Evolutionary conservation across 2,329 filamentous ascomycete genomes (phyloP).

Genomic region (Trichoderma sp.): DNA sequence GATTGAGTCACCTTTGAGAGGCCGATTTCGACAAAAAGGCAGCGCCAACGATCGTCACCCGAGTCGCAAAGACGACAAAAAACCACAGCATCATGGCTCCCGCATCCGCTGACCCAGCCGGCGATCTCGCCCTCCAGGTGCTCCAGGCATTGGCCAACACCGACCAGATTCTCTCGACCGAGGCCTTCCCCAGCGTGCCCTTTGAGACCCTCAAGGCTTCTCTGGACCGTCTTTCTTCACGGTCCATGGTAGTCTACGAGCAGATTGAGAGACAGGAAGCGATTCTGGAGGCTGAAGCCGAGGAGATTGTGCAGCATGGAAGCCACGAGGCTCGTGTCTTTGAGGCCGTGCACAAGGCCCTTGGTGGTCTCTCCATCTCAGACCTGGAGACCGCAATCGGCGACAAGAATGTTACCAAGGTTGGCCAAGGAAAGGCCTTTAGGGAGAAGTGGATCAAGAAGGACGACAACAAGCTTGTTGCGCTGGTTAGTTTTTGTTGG

Average conservation of each 20-base stretch:
- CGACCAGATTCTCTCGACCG: conserved; percentile 64
- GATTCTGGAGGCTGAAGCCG: conserved; percentile 69
- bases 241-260: conserved; percentile 84
- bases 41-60: conserved; percentile 2
- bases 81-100: conserved; percentile 17
- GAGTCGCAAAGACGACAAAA: not conserved
- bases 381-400: conserved; percentile 69
- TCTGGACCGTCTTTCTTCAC: conserved; percentile 78
- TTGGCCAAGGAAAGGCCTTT: conserved; percentile 95
- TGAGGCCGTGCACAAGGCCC: conserved; percentile 64
- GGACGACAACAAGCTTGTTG: conserved; percentile 54
- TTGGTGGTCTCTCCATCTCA: conserved; percentile 78
- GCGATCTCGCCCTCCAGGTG: conserved; percentile 62
- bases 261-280: conserved; percentile 77
- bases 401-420: conserved; percentile 69
- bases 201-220: conserved; percentile 77
- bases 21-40: conserved; percentile 1
- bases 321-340: conserved; percentile 83
- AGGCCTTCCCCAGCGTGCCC: conserved; percentile 64
- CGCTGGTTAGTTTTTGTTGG: conserved; percentile 41
- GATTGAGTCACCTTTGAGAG: conserved; percentile 19
- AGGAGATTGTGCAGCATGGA: conserved; percentile 69
- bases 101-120: conserved; percentile 23
- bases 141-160: conserved; percentile 63
- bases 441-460: conserved; percentile 73